Evolutionary conservation across 495 filamentous ascomycete genomes (phyloP).

Genomic region (Trichoderma parareesei): DNA sequence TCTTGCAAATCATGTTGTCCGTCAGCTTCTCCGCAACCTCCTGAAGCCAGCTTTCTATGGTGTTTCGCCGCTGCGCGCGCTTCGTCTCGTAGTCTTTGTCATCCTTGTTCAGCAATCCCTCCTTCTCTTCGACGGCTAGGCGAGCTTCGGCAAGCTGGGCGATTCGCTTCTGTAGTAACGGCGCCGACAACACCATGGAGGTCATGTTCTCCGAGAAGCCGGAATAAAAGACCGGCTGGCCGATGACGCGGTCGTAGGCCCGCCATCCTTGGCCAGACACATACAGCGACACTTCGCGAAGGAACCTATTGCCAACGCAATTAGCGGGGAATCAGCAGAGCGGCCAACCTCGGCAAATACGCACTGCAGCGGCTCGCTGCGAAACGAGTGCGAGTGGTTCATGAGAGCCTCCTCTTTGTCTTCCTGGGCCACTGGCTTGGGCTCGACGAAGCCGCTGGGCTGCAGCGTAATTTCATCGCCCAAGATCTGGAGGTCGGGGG

Average conservation of each 20-base stretch:
- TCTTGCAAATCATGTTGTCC: conserved; percentile 97
- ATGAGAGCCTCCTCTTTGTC: conserved; percentile 66
- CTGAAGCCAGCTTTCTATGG: conserved; percentile 44
- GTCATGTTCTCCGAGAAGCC: conserved; percentile 92
- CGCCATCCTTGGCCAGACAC: conserved; percentile 90
- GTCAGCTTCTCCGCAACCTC: conserved; percentile 79
- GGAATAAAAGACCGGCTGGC: conserved; percentile 86
- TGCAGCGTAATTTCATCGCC: conserved; percentile 73
- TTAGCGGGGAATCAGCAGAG: conserved; percentile 13
- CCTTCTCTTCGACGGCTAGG: conserved; percentile 62
- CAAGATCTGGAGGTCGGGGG: conserved; percentile 77
- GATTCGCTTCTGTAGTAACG: conserved; percentile 66
- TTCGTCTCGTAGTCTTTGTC: conserved; percentile 48
- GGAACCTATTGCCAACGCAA: conserved; percentile 52
- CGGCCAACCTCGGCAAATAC: conserved; percentile 15
- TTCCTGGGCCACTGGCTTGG: conserved; percentile 23
- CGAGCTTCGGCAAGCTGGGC: conserved; percentile 66
- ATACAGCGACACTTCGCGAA: conserved; percentile 85
- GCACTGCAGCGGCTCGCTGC: conserved; percentile 45
- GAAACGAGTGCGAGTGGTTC: conserved; percentile 73
- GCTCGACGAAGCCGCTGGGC: conserved; percentile 63
- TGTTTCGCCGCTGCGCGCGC: conserved; percentile 52
- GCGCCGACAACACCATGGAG: conserved; percentile 59
- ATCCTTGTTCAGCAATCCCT: conserved; percentile 56
- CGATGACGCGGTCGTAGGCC: conserved; percentile 81